Percentiles rank a stretch among this genome's conserved stretches.
These are phyloP conservation scores for Cryptococcus wingfieldii DNA, from an alignment of 1,284 basidiomycete genomes.

Conservation along the genomic window DNA sequence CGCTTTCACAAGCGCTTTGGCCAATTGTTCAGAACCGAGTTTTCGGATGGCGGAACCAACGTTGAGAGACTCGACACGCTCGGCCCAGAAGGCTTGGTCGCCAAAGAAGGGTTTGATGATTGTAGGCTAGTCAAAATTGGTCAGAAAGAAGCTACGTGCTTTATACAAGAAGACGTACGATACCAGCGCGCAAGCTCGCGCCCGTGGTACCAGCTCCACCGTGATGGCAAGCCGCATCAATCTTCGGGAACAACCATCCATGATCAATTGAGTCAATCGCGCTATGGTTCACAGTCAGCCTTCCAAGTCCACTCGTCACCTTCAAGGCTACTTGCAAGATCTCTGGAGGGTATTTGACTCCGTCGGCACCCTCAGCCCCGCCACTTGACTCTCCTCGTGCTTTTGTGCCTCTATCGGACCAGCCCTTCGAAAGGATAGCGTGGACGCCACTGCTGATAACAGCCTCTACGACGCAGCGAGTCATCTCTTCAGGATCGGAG, in stretches of 20 bases:
- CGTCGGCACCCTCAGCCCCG: slow-evolving; percentile 34
- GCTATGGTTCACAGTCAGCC: slow-evolving; percentile 17
- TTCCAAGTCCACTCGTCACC: neutral
- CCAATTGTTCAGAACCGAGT: slow-evolving; percentile 70
- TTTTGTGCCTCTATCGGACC: slow-evolving; percentile 86
- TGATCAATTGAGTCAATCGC: slow-evolving; percentile 85
- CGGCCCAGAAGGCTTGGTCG: slow-evolving; percentile 95
- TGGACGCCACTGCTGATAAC: slow-evolving; percentile 76
- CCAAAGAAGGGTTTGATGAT: slow-evolving; percentile 98
- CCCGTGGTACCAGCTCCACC: slow-evolving; percentile 95
- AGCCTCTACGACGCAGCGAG: slow-evolving; percentile 81
- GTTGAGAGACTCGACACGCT: slow-evolving; percentile 87
- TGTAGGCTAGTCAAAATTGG: slow-evolving; percentile 60
- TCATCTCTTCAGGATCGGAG: slow-evolving; percentile 87
- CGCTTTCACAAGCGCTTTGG: slow-evolving; percentile 70
- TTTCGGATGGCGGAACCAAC: slow-evolving; percentile 81
- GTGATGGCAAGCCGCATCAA: slow-evolving; percentile 95
- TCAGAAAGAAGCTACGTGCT: slow-evolving; percentile 11
- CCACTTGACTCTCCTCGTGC: slow-evolving; percentile 49
- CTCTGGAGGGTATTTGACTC: slow-evolving; percentile 60
- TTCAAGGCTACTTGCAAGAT: slow-evolving; percentile 54
- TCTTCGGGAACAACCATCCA: slow-evolving; percentile 90
- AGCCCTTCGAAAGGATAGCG: slow-evolving; percentile 93
- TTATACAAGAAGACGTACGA: slow-evolving; percentile 17
- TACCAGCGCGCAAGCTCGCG: slow-evolving; percentile 58